Base-by-base conservation (phyloP, 305 asterid species). In the Fraxinus latifolia region DNA sequence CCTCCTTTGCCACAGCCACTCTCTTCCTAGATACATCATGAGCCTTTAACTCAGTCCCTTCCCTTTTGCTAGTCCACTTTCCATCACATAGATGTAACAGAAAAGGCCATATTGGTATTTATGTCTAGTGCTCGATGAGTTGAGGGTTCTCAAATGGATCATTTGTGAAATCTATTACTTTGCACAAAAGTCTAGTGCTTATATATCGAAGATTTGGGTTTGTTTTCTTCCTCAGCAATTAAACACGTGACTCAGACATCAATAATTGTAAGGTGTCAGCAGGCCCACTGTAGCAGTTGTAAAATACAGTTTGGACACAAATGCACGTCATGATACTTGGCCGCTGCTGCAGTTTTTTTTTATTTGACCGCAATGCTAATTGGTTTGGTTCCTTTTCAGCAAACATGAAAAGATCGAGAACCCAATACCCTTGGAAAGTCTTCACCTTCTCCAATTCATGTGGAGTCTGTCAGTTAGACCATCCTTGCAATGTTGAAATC, bases 401-500 rank as follows among this genome's bases (percentile, higher is more conserved):
- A 62, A 25, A 25, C 72, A 62, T 62, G 32, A 25, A 8, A 6
- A 23, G 17, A 60, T 23, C 14, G 14, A 60, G 71, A 7, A 60
- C 71, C 32, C 31, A 23, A 21, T 60, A 23, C 27, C 71, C 31
- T 60, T 21, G 31, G 31, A 21, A 62, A 23, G 29, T 62, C 33
- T 62, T 62, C 34, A 23, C 72, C 72, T 62, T 25, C 33, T 62
- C 72, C 72, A 23, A 60, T 62, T 62, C 72, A 8, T 23, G 7
- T 62, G 72, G 33, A 21, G 33, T 7, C 31, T 21, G 72, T 62
- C 72, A 23, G 72, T 62, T 62, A 8, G 72, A 25, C 33, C 33
- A 62, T 62, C 72, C 72, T 62, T 62, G 72, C 72, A 23, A 62
- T 62, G 72, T 23, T 62, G 72, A 62, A 62, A 23, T 62, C 72